Evolutionary conservation across 306 rosid species (phyloP).

Genomic region (Astragalus membranaceus): DNA sequence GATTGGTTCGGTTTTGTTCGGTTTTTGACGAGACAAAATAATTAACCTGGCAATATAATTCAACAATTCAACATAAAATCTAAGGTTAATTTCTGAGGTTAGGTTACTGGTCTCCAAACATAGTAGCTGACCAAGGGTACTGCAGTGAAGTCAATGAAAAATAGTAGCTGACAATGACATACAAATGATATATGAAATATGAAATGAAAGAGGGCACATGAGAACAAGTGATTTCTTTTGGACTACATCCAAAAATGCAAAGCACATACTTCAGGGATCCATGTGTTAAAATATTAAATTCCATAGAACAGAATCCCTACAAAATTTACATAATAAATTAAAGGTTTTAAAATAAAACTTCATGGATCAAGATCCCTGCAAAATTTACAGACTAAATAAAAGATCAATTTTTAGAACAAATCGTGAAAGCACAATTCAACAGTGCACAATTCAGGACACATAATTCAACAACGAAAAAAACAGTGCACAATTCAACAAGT

Average conservation of each 20-base stretch:
- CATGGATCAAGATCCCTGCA: neutral
- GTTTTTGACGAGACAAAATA: too few species aligned
- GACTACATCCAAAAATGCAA: neutral
- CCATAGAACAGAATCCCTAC: neutral
- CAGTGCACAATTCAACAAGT: too few species aligned
- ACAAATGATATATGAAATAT: neutral
- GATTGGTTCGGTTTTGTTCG: too few species aligned
- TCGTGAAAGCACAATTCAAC: neutral
- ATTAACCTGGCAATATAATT: too few species aligned
- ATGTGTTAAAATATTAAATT: neutral
- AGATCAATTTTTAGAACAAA: neutral
- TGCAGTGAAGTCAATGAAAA: constrained; percentile 32
- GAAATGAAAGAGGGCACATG: neutral
- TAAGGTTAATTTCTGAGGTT: too few species aligned
- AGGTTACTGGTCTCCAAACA: too few species aligned
- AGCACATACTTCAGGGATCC: neutral
- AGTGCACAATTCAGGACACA: too few species aligned
- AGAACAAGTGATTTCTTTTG: neutral
- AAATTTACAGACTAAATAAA: neutral
- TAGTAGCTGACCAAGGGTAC: constrained; percentile 99
- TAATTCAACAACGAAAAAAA: too few species aligned
- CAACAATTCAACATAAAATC: too few species aligned
- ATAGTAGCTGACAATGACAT: neutral
- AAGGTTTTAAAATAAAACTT: neutral
- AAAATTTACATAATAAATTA: neutral